Base-by-base conservation (phyloP, 441 rosid species). In the Adansonia madagascariensis region DNA sequence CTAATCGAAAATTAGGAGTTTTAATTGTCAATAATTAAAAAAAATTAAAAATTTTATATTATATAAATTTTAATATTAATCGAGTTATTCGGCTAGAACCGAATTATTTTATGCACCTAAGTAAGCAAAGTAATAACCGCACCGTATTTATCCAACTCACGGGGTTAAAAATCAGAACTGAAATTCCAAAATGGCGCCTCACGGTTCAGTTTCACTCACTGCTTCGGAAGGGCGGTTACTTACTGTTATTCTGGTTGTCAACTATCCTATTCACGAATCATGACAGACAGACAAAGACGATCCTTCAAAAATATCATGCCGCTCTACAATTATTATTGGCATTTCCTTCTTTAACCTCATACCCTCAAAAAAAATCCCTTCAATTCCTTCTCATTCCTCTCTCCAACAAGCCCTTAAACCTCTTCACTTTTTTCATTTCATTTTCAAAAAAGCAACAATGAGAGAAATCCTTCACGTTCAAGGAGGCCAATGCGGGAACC, bases 401-500 rank as follows among this genome's bases (percentile, higher is more conserved):
- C 8, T 31, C 43, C 14, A 22, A 24, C 18, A 44, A 18, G 64
- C 17, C n/a, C 43, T 39, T 44, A 11, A 24, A 6, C 6, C 76
- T 73, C 65, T 59, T 39, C 22, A 18, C 2, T 6, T 11, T 49
- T 31, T 6, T 22, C 47, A 8, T 59, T 24, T 10, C 14, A 8
- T 35, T 14, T 76, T 17, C 31, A 3, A 47, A 24, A 1, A 27
- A 71, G 31, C 8, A 52, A 67, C 79, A 62, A 92, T 94, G 98
- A 90, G 98, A 80, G 98, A 94, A 83, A 94, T 94, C 89, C 88
- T 92, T 61, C 98, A 92, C 84, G 78, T 94, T 14, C 98, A 94
- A 72, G 98, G 92, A 3, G 98, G 98, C 59, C 98, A 94, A 86
- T 94, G 98, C 85, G 98, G 98, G 7, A 94, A 94, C 90, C 98